Base-by-base conservation (phyloP, 2,329 filamentous ascomycete species). In the Neofusicoccum laricinum region DNA sequence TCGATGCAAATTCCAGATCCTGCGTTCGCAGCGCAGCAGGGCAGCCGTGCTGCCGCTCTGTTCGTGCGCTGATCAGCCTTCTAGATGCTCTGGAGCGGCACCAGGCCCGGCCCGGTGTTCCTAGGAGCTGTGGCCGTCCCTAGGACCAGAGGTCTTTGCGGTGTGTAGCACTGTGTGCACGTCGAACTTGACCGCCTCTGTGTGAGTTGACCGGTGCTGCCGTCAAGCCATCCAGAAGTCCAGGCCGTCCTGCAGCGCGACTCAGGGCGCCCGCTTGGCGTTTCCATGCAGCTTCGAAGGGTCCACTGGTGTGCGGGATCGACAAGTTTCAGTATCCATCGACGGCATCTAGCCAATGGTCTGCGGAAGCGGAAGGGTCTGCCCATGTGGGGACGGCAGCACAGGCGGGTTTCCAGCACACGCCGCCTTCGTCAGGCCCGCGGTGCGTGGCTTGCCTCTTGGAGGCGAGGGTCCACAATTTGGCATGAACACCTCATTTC, bases 401-500 rank as follows among this genome's bases (percentile, higher is more conserved):
- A 49, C 55, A 58, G 40, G 25, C 53, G 25, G 40, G 53, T 40
- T 58, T 58, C 53, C 41, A 41, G 38, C 25, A 63, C 38, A 63
- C 38, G 61, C 43, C 46, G 61, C 36, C 46, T 32, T 51, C 49
- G 48, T 50, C 17, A 64, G 51, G 51, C 63, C 51, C 51, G 51
- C 53, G 51, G 17, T 64, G 34, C 51, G 63, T 64, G 63, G 63
- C 63, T 63, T 62, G 59, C 59, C 46, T 51, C 36, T 58, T 59
- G 63, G 46, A 64, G 53, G 63, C 63, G 63, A 58, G 48, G 63
- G 36, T 64, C 63, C 63, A 64, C 63, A 59, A 57, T 41, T 32
- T 64, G 63, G 63, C 63, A 59, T 64, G 63, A 64, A 59, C 51
- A 53, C 46, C 48, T 64, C 63, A 64, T 64, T 64, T 64, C 51